Evolutionary conservation across 1,139 yeast genomes (phyloP).

Genomic region (Hansenula lynferdii): DNA sequence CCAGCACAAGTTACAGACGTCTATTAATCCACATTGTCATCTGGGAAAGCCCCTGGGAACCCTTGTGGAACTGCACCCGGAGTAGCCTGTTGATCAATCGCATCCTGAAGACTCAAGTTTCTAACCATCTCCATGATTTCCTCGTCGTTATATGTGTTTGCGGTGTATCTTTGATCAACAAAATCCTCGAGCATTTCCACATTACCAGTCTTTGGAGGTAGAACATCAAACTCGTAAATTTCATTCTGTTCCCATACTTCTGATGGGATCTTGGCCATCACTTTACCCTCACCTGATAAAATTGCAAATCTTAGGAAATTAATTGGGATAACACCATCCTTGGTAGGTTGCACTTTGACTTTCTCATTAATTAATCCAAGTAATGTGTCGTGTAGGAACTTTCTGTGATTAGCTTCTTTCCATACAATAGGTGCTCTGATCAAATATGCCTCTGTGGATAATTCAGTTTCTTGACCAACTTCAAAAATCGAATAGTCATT

Average conservation of each 20-base stretch:
- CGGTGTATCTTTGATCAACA: conserved; percentile 28
- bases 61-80: neutral
- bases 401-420: conserved; percentile 40
- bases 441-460: conserved; percentile 48
- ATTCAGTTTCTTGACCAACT: conserved; percentile 24
- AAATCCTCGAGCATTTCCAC: conserved; percentile 34
- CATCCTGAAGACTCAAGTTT: conserved; percentile 21
- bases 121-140: conserved; percentile 20
- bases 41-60: conserved; percentile 1
- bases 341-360: conserved; percentile 7
- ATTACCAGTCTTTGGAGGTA: conserved; percentile 49
- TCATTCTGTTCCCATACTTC: conserved; percentile 59
- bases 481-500: conserved; percentile 24
- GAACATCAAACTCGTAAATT: conserved; percentile 62
- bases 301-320: conserved; percentile 64
- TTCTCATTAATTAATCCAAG: conserved; percentile 27
- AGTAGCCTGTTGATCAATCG: conserved; percentile 9
- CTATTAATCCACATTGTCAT: no score
- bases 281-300: conserved; percentile 62
- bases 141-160: conserved; percentile 15
- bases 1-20: neutral
- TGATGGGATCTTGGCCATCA: conserved; percentile 65
- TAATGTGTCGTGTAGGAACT: conserved; percentile 46
- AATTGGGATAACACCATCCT: conserved; percentile 39
- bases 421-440: conserved; percentile 46